A percentile compares a stretch with the other conserved stretches of the same genome.
Conservation (phyloP, 768 basidiomycete genomes). For the Boletus huronensis region DNA sequence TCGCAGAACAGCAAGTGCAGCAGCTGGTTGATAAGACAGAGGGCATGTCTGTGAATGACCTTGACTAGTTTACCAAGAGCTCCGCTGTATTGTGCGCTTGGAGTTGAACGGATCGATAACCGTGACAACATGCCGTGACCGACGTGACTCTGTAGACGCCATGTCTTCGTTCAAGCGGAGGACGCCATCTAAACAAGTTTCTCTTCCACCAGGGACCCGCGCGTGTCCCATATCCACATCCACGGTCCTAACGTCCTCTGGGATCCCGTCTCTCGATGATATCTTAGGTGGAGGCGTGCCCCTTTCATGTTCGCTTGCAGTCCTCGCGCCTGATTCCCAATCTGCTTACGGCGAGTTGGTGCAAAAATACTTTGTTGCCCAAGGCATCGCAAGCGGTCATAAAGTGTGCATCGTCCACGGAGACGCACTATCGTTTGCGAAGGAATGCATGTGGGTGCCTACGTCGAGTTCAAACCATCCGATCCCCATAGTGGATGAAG, state of each 20-base stretch:
- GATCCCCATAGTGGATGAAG: constrained; percentile 31
- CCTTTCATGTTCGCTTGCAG: constrained; percentile 66
- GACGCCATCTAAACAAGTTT: constrained; percentile 41
- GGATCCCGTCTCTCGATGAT: constrained; percentile 92
- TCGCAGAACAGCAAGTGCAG: constrained; percentile 2
- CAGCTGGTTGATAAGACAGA: constrained; percentile 13
- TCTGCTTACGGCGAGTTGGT: constrained; percentile 83
- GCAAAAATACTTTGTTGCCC: constrained; percentile 84
- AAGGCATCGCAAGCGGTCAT: constrained; percentile 77
- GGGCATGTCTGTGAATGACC: constrained; percentile 24
- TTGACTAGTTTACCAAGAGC: constrained; percentile 21
- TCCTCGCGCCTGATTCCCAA: constrained; percentile 82
- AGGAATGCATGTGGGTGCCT: constrained; percentile 81
- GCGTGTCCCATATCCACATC: constrained; percentile 53
- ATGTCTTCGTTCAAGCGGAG: constrained; percentile 87
- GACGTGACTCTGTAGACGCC: constrained; percentile 3
- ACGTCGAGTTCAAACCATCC: constrained; percentile 8
- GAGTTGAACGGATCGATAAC: neutral
- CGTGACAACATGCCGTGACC: constrained; percentile 12
- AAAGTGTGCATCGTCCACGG: constrained; percentile 63
- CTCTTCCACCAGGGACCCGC: constrained; percentile 51
- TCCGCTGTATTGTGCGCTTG: neutral
- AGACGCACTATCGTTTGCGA: constrained; percentile 53
- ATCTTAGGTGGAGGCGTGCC: constrained; percentile 91
- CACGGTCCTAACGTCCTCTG: constrained; percentile 71